Evolutionary conservation across 768 basidiomycete species (phyloP), one percentile per base, ranked within the genome.

Genomic region (Infundibulicybe gibba): DNA sequence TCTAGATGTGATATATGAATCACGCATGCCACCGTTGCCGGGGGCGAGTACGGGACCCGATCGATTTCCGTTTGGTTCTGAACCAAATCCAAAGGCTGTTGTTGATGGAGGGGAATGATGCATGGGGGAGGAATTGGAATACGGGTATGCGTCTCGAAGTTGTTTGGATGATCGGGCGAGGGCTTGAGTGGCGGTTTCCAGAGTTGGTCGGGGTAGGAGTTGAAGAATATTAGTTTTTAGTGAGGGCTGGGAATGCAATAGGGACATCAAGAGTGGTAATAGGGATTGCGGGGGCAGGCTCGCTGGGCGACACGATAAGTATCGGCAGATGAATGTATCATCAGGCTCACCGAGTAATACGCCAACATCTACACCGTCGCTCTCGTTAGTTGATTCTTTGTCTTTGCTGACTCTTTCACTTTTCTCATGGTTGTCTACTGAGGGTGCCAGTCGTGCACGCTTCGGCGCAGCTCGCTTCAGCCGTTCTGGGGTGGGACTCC

Each of bases 401-500:
- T 80, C 78, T 62, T 83, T 83, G 6, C 57, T 55, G 1, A 61
- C 49, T 32, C 70, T 62, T 33, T 71, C 71, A 15, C 74, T 75
- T 53, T 73, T 76, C 21, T 58, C 49, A 21, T 63, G 56, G 2
- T 60, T 56, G 3, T 62, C 60, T 13, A 58, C 55, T 5, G 65
- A 44, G 40, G 69, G 64, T 37, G 66, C 58, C 35, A 79, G 67
- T 41, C 79, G 76, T 37, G 77, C 77, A 49, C 86, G 79, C 64
- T 91, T 90, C 14, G 82, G 83, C 32, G 80, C 71, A 5, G 76
- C 74, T 55, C 83, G 80, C 64, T 83, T 88, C 32, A 77, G 79
- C 38, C 86, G 75, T 62, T 93, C 90, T 13, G 89, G 87, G 2
- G 90, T 90, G 6, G 90, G 88, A 53, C 88, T 90, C 50, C 87